These are phyloP conservation scores for Candida caryicola DNA, from an alignment of 805 yeast species.

Conservation along the genomic window DNA sequence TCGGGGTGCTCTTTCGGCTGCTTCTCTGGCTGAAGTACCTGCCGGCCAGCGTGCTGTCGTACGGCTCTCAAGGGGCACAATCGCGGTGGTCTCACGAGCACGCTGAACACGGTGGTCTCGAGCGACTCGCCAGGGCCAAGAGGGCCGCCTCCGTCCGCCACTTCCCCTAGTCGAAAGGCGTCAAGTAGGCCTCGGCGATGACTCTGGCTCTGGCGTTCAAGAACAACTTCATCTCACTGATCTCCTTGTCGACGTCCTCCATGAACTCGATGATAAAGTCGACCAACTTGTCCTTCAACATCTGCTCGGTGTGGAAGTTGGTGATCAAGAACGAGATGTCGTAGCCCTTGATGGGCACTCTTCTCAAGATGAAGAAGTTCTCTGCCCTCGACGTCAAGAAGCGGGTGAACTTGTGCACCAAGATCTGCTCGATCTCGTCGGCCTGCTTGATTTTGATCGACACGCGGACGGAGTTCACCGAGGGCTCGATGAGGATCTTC, in stretches of 20 bases:
- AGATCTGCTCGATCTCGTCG: slow-evolving; percentile 91
- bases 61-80: no score
- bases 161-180: slow-evolving; percentile 89
- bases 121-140: no score
- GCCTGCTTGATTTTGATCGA: slow-evolving; percentile 94
- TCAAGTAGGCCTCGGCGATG: slow-evolving; percentile 92
- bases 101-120: no score
- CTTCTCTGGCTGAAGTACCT: no score
- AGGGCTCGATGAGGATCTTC: slow-evolving; percentile 86
- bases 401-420: slow-evolving; percentile 92
- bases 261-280: slow-evolving; percentile 97
- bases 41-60: no score
- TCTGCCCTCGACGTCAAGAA: slow-evolving; percentile 96
- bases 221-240: slow-evolving; percentile 96
- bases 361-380: slow-evolving; percentile 84
- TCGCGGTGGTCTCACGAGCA: no score
- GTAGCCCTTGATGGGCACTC: slow-evolving; percentile 86
- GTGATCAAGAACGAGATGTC: slow-evolving; percentile 92
- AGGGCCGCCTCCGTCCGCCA: no score
- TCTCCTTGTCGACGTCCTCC: slow-evolving; percentile 99
- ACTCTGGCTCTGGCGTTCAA: slow-evolving; percentile 97
- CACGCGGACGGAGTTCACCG: slow-evolving; percentile 88
- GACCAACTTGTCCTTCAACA: slow-evolving; percentile 92
- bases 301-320: slow-evolving; percentile 90
- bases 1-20: no score